Evolutionary conservation across 1,284 basidiomycete species (phyloP).

Genomic region (Takashimella koratensis): DNA sequence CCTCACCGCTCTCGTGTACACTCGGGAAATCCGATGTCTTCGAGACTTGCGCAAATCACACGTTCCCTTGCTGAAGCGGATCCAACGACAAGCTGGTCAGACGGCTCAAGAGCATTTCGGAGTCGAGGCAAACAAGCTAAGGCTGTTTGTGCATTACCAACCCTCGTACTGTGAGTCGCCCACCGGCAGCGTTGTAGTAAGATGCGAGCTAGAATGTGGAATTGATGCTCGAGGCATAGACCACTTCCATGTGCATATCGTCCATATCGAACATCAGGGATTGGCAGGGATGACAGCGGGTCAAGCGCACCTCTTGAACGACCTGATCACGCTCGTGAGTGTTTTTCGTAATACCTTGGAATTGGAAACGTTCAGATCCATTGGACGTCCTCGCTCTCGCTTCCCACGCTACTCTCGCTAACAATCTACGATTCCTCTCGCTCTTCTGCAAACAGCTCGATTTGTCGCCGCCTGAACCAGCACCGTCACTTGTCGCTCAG

Average conservation of each 20-base stretch:
- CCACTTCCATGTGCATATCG: conserved; percentile 93
- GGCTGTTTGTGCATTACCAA: conserved; percentile 91
- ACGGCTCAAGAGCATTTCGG: conserved; percentile 67
- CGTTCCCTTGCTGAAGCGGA: conserved; percentile 64
- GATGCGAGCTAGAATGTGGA: too few species aligned
- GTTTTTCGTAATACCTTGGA: too few species aligned
- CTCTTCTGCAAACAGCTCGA: conserved; percentile 57
- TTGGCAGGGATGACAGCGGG: conserved; percentile 74
- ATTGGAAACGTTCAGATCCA: too few species aligned
- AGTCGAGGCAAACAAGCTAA: conserved; percentile 62
- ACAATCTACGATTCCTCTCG: not conserved
- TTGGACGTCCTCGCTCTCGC: not conserved
- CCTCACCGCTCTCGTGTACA: conserved; percentile 65
- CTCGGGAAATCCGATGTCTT: conserved; percentile 60
- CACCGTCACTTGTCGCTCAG: conserved; percentile 56
- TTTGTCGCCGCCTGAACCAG: conserved; percentile 47
- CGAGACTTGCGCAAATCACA: conserved; percentile 67
- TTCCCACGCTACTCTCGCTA: not conserved
- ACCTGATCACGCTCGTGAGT: conserved; percentile 75
- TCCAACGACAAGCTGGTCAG: conserved; percentile 59
- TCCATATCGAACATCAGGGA: conserved; percentile 66
- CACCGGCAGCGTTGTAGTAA: too few species aligned
- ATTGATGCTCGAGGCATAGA: conserved; percentile 53
- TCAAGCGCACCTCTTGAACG: conserved; percentile 89
- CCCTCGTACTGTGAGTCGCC: conserved; percentile 81